Percentiles rank a stretch among this genome's conserved stretches.
Conservation (phyloP, 2,329 filamentous ascomycete genomes). For the Fusarium austroafricanum region DNA sequence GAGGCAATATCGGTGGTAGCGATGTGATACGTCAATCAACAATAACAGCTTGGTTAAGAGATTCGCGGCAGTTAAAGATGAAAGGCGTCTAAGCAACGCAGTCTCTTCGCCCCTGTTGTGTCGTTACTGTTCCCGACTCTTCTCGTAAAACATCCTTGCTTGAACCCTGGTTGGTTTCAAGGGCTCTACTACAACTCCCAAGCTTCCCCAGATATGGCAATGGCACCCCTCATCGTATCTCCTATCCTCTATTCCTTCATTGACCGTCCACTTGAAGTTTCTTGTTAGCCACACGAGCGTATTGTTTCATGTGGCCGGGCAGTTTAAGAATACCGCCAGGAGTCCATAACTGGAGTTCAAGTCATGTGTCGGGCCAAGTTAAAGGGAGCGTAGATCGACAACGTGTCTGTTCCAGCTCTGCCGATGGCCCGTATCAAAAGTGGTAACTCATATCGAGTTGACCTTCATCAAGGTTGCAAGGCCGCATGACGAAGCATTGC, state of each 20-base stretch:
- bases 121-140: slow-evolving; percentile 34
- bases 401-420: slow-evolving; percentile 1
- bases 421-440: slow-evolving; percentile 36
- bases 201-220: slow-evolving; percentile 42
- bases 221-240: slow-evolving; percentile 31
- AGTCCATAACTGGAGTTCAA: slow-evolving; percentile 2
- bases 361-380: neutral
- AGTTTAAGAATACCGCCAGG: neutral
- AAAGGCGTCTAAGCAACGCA: slow-evolving; percentile 33
- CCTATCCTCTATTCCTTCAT: neutral
- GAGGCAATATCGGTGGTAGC: slow-evolving; percentile 3
- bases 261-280: neutral
- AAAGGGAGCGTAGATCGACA: slow-evolving; percentile 22
- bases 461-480: slow-evolving; percentile 23
- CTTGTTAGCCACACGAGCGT: neutral
- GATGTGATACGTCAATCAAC: slow-evolving; percentile 9
- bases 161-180: slow-evolving; percentile 24
- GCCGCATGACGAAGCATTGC: slow-evolving; percentile 26
- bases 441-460: slow-evolving; percentile 36
- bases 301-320: slow-evolving; percentile 15
- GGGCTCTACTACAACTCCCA: slow-evolving; percentile 25
- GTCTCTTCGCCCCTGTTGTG: slow-evolving; percentile 31
- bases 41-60: slow-evolving; percentile 20
- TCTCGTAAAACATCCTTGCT: slow-evolving; percentile 35
- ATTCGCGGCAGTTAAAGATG: slow-evolving; percentile 41